Percentiles rank a stretch among this genome's conserved stretches.
Evolutionary conservation across 768 basidiomycete genomes (phyloP).

Genomic region (Lentinula lateritia): DNA sequence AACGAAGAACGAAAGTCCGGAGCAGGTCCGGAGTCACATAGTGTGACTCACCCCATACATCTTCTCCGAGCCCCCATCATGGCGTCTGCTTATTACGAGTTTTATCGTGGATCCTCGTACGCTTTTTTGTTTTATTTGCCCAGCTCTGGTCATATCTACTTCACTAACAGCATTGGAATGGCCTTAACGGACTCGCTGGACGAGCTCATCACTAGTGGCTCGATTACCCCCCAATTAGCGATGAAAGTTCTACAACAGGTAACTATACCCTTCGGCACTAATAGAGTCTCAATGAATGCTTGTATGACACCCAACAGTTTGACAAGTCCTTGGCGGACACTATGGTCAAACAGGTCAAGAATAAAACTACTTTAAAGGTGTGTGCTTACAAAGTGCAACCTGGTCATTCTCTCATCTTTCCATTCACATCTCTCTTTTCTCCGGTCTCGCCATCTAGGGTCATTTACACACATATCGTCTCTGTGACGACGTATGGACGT

Average conservation of each 20-base stretch:
- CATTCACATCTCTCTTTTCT: not conserved
- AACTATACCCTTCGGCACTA: not conserved
- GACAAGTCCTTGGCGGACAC: slow-evolving; percentile 94
- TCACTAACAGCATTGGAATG: slow-evolving; percentile 76
- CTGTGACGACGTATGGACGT: slow-evolving; percentile 98
- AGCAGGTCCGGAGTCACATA: no score
- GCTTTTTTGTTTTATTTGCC: slow-evolving; percentile 17
- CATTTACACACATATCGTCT: slow-evolving; percentile 89
- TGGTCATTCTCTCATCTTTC: not conserved
- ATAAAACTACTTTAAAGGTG: slow-evolving; percentile 90
- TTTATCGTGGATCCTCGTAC: slow-evolving; percentile 88
- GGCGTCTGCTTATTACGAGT: slow-evolving; percentile 65
- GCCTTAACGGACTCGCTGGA: slow-evolving; percentile 97
- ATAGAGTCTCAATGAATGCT: not conserved
- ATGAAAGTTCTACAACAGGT: slow-evolving; percentile 99
- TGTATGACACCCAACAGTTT: slow-evolving; percentile 49
- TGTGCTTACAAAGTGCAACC: slow-evolving; percentile 10
- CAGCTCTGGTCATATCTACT: no score
- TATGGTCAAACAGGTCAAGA: slow-evolving; percentile 91
- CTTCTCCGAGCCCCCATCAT: not conserved
- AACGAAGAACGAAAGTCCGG: not conserved
- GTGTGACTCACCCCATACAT: not conserved
- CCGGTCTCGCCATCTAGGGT: slow-evolving; percentile 44
- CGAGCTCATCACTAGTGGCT: slow-evolving; percentile 94
- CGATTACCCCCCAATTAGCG: slow-evolving; percentile 96